These are phyloP conservation scores for Trichophyton benhamiae DNA, from an alignment of 2,329 filamentous ascomycete genomes.

Conservation along the genomic window DNA sequence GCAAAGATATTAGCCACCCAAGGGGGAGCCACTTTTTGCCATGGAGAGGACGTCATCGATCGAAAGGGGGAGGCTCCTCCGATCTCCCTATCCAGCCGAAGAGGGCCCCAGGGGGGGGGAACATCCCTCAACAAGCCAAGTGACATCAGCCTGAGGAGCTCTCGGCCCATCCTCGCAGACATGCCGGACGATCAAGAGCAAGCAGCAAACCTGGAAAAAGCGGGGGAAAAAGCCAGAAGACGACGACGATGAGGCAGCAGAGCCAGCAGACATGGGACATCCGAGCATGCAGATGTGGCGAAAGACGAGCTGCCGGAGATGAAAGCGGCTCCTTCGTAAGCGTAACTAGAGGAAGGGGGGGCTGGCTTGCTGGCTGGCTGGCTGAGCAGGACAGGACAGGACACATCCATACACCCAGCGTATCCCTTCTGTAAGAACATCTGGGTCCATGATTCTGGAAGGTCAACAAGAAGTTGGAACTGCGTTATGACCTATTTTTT, in stretches of 20 bases:
- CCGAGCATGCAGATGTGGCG: background rate
- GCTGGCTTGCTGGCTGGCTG: background rate
- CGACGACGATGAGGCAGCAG: no score
- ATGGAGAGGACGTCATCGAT: background rate
- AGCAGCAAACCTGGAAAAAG: constrained; percentile 1
- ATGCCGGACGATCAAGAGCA: background rate
- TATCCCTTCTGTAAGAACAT: background rate
- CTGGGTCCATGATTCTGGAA: background rate
- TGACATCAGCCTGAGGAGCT: background rate
- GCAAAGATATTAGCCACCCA: background rate
- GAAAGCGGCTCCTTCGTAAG: background rate
- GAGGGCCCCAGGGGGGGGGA: background rate
- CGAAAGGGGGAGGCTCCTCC: background rate
- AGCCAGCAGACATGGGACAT: no score
- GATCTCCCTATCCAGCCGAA: background rate
- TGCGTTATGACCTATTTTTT: background rate
- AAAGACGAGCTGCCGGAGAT: background rate
- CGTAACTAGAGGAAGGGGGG: background rate
- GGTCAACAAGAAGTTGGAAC: background rate
- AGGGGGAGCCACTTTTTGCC: background rate
- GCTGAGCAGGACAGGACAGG: background rate
- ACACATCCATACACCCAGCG: no score
- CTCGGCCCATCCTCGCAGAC: background rate
- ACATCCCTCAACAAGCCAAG: background rate
- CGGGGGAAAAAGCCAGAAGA: background rate